A percentile compares a stretch with the other conserved stretches of the same genome.
phyloP scores from a whole-genome alignment of 305 asterid species.

The Plantago coronopus region DNA sequence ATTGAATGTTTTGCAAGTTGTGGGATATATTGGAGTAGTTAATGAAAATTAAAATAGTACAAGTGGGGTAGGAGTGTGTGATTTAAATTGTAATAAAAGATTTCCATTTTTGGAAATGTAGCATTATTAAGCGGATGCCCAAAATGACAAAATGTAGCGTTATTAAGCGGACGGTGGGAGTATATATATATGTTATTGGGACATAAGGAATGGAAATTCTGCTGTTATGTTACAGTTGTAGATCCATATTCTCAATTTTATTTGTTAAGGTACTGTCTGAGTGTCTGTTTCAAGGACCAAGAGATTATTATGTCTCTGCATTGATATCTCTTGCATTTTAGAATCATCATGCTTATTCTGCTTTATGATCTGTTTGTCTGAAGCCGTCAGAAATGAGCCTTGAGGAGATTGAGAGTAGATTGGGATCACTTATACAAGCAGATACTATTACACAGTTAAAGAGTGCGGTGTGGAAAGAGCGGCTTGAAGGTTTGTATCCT shows the following conservation, averaged over 20 bases:
- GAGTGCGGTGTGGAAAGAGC: slow-evolving; percentile 97
- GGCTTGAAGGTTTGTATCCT: slow-evolving; percentile 80
- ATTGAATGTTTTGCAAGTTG: neutral
- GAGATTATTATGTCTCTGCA: neutral
- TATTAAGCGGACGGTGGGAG: too few relatives aligned
- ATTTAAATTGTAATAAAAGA: neutral
- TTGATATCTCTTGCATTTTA: neutral
- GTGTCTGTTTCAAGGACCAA: neutral
- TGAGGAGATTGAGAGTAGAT: slow-evolving; percentile 91
- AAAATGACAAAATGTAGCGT: too few relatives aligned
- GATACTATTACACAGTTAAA: slow-evolving; percentile 80
- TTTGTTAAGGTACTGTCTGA: neutral
- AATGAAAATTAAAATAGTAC: too few relatives aligned
- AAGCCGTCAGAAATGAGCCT: slow-evolving; percentile 98
- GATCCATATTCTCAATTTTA: neutral
- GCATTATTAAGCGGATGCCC: too few relatives aligned
- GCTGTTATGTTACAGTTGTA: neutral
- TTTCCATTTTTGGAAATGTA: too few relatives aligned
- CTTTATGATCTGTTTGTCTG: slow-evolving; percentile 21
- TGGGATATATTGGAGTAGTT: too few relatives aligned
- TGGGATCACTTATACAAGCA: slow-evolving; percentile 80
- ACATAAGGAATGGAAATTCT: too few relatives aligned
- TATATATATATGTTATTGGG: too few relatives aligned
- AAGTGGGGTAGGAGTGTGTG: too few relatives aligned
- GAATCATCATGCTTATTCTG: slow-evolving; percentile 16